phyloP scores from a whole-genome alignment of 768 basidiomycete species.

The Tulasnella sp. region DNA sequence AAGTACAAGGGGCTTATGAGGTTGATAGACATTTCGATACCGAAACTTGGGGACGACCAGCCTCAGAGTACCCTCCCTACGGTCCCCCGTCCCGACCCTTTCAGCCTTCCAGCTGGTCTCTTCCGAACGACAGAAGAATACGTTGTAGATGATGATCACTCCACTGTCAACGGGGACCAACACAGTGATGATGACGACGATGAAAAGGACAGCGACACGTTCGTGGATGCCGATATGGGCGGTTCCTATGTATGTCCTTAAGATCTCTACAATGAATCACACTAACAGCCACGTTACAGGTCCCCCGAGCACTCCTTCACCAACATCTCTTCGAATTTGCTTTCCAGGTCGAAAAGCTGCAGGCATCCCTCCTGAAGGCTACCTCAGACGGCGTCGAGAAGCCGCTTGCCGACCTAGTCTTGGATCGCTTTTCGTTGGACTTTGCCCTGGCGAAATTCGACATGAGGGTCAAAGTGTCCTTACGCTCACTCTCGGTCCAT shows the following conservation, averaged over 20 bases:
- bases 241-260: neutral
- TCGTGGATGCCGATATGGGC: constrained; percentile 63
- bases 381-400: constrained; percentile 48
- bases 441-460: constrained; percentile 71
- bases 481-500: constrained; percentile 39
- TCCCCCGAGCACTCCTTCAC: constrained; percentile 24
- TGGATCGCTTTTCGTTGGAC: constrained; percentile 64
- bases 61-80: constrained; percentile 6
- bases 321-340: constrained; percentile 69
- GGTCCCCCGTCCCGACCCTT: constrained; percentile 10
- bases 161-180: constrained; percentile 1
- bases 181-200: constrained; percentile 23
- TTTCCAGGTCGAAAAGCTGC: constrained; percentile 75
- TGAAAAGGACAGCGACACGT: constrained; percentile 27
- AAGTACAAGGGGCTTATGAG: constrained; percentile 91
- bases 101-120: constrained; percentile 33
- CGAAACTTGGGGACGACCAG: constrained; percentile 50
- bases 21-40: constrained; percentile 80
- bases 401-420: constrained; percentile 60
- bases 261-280: neutral
- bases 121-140: constrained; percentile 54
- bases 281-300: constrained; percentile 14
- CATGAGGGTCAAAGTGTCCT: constrained; percentile 72
- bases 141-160: constrained; percentile 40
- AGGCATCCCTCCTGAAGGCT: constrained; percentile 67